These are phyloP conservation scores for Elaeis oleifera DNA, from an alignment of 202 grass and related monocot species.

Conservation along the genomic window DNA sequence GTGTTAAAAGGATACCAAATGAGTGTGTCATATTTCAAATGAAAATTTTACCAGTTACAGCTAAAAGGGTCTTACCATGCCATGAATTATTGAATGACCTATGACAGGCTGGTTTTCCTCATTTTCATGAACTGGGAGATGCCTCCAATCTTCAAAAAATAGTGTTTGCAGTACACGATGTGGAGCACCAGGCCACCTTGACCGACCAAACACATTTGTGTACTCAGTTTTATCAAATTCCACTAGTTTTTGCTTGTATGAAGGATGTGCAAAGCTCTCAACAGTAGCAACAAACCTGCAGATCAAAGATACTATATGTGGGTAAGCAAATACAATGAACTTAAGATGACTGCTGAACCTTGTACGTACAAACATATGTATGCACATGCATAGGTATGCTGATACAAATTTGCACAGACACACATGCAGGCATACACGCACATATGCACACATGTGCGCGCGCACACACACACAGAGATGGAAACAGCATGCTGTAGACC, in stretches of 20 bases:
- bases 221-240: conserved; percentile 54
- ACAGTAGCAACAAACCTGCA: conserved; percentile 57
- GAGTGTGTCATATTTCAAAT: too few relatives aligned
- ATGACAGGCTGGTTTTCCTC: conserved; percentile 71
- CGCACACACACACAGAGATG: not conserved
- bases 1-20: too few relatives aligned
- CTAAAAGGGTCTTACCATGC: conserved; percentile 42
- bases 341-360: too few relatives aligned
- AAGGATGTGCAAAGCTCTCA: conserved; percentile 76
- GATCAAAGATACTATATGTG: conserved; percentile 12
- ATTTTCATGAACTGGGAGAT: conserved; percentile 66
- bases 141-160: conserved; percentile 55
- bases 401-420: too few relatives aligned
- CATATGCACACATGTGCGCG: too few relatives aligned
- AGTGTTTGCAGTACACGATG: conserved; percentile 70
- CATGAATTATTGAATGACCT: conserved; percentile 67
- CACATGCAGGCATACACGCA: too few relatives aligned
- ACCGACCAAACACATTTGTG: conserved; percentile 62
- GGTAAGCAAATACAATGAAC: not conserved
- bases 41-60: not conserved
- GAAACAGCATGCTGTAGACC: conserved; percentile 31
- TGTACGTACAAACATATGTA: too few relatives aligned
- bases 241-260: conserved; percentile 73
- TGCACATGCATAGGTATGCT: too few relatives aligned
- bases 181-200: conserved; percentile 84